phyloP scores from a whole-genome alignment of 202 grass and related monocot species.

The Carex arenaria region DNA sequence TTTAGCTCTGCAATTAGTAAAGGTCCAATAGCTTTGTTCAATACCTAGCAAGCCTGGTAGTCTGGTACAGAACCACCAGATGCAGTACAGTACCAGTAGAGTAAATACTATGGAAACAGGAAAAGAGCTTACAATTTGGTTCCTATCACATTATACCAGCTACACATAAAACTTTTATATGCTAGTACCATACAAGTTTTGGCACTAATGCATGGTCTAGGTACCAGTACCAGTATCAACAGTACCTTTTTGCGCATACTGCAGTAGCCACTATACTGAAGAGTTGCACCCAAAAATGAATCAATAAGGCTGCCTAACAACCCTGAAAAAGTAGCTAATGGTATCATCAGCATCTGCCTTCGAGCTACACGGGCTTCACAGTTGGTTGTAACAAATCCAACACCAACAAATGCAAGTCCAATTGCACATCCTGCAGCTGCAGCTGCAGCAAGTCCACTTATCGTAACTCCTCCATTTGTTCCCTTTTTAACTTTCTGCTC shows the following conservation, averaged over 20 bases:
- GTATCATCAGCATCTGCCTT: slow-evolving; percentile 73
- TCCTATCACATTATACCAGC: not conserved
- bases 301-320: slow-evolving; percentile 82
- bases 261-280: slow-evolving; percentile 94
- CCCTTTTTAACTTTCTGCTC: slow-evolving; percentile 65
- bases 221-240: not conserved
- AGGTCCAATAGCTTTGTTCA: not conserved
- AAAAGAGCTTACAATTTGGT: not conserved
- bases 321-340: slow-evolving; percentile 65
- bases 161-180: not conserved
- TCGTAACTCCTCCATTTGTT: slow-evolving; percentile 85
- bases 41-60: not conserved
- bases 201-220: not conserved
- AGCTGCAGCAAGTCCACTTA: slow-evolving; percentile 62
- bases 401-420: slow-evolving; percentile 67
- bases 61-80: not conserved
- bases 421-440: slow-evolving; percentile 67
- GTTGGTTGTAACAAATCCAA: slow-evolving; percentile 61
- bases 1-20: not conserved
- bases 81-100: not conserved
- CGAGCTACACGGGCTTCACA: slow-evolving; percentile 48
- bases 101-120: not conserved
- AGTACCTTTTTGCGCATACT: slow-evolving; percentile 62
- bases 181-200: not conserved
- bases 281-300: slow-evolving; percentile 75